Conservation (phyloP, 768 basidiomycete genomes). For the Pisolithus tinctorius region DNA sequence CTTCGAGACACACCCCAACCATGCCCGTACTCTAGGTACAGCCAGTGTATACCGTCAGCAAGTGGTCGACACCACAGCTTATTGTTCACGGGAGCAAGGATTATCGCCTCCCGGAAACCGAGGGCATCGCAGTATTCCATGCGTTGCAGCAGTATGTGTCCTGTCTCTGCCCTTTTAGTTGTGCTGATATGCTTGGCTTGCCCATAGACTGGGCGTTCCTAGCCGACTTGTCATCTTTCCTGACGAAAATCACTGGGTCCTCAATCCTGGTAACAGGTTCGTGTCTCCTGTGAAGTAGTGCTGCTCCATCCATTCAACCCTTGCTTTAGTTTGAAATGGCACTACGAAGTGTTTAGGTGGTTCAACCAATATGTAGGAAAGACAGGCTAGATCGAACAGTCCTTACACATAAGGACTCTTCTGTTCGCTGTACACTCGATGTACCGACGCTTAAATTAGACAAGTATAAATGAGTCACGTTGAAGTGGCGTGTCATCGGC, state of each 20-base stretch:
- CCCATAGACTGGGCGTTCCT: slow-evolving; percentile 55
- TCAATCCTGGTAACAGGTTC: slow-evolving; percentile 71
- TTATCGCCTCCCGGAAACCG: slow-evolving; percentile 79
- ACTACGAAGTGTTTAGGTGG: slow-evolving; percentile 91
- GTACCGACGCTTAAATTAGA: too few relatives aligned
- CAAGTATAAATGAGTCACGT: too few relatives aligned
- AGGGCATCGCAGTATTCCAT: slow-evolving; percentile 80
- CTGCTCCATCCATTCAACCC: too few relatives aligned
- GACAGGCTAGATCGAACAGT: not conserved
- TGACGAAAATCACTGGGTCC: slow-evolving; percentile 90
- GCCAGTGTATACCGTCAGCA: slow-evolving; percentile 71
- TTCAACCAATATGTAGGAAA: slow-evolving; percentile 61
- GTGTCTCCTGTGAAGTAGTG: slow-evolving; percentile 6
- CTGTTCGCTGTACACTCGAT: too few relatives aligned
- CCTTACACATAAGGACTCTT: too few relatives aligned
- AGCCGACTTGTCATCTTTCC: slow-evolving; percentile 81
- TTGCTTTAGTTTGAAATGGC: slow-evolving; percentile 75
- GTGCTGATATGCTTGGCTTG: not conserved
- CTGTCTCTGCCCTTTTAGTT: not conserved
- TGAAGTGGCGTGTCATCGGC: too few relatives aligned
- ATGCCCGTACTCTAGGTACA: slow-evolving; percentile 40
- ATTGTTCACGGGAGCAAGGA: slow-evolving; percentile 86
- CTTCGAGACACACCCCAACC: not conserved
- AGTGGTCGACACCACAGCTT: slow-evolving; percentile 83
- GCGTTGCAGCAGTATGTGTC: slow-evolving; percentile 70